Base-by-base conservation (phyloP, 1,284 basidiomycete genomes). In the Amylostereum areolatum region DNA sequence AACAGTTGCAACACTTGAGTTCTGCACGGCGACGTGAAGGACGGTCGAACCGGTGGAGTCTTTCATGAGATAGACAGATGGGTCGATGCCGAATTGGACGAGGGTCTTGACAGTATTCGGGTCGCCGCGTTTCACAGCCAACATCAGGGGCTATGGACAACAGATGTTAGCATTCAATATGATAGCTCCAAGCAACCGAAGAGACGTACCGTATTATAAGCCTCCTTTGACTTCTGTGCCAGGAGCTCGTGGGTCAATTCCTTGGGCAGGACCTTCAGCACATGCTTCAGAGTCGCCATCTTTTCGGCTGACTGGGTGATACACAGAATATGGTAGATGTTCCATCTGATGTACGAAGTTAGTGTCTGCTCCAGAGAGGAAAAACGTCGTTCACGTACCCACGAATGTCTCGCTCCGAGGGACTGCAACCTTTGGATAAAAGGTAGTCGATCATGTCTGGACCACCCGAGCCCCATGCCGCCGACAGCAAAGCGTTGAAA, bases 291-390 rank as follows among this genome's bases (percentile, higher is more conserved):
- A 25, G 28, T 8, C 49, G 45, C 5, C 24, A 55, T 50, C 0
- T 62, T 57, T 18, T 57, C 52, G 12, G n/a, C n/a, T 62, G n/a
- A n/a, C n/a, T n/a, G n/a, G 47, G 45, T 65, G 61, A 1, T 48
- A 53, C 69, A 72, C 30, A 76, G 59, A n/a, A 72, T 59, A 57
- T 82, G 80, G 50, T 72, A 75, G 11, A 81, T 69, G 54, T 83
- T 83, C 68, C 69, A 77, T 6, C 79, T 81, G 50, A 10, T 31
- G 31, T 28, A 28, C 2, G 11, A 30, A 25, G 18, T 5, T 42
- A 32, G 51, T 24, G 28, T n/a, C 25, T 45, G 36, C 45, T 5
- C 45, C 11, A 28, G 30, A 56, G n/a, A 32, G 39, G 46, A 36
- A 37, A 2, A 31, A 29, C 29, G n/a, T 12, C 35, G 7, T 34